These are phyloP conservation scores for Fusarium oligoseptatum DNA, from an alignment of 2,329 filamentous ascomycete genomes.

Conservation along the genomic window DNA sequence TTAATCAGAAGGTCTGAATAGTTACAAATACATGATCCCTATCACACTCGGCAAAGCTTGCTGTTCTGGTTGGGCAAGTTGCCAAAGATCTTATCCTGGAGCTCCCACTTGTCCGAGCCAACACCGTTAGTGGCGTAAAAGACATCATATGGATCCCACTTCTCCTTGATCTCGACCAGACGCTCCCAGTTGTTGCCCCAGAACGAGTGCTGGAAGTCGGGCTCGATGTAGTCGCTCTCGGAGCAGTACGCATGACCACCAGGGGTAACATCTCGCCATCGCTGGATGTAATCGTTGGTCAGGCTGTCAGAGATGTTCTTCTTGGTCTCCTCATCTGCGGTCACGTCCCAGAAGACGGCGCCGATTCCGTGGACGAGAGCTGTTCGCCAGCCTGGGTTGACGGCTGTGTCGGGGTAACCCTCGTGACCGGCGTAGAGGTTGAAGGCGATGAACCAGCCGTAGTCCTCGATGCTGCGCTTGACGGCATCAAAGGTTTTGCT, in stretches of 20 bases:
- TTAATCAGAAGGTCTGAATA: neutral
- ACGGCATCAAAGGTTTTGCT: conserved; percentile 23
- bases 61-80: conserved; percentile 34
- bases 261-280: conserved; percentile 47
- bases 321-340: conserved; percentile 19
- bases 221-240: conserved; percentile 64
- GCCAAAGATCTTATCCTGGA: conserved; percentile 43
- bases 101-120: conserved; percentile 64
- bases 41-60: conserved; percentile 24
- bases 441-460: conserved; percentile 33
- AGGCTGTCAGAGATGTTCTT: conserved; percentile 22
- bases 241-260: conserved; percentile 63
- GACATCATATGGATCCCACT: conserved; percentile 60
- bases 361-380: conserved; percentile 27
- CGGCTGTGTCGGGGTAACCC: conserved; percentile 23
- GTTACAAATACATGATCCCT: neutral
- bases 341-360: conserved; percentile 23
- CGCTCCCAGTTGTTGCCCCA: conserved; percentile 61
- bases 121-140: conserved; percentile 65
- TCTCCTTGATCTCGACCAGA: conserved; percentile 60
- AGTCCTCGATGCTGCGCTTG: conserved; percentile 27
- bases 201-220: conserved; percentile 60
- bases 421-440: conserved; percentile 25
- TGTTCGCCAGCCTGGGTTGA: conserved; percentile 33
- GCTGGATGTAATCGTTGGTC: conserved; percentile 22